Evolutionary conservation across 257 asterid genomes (phyloP), one percentile per base, ranked within the genome.

Genomic region (Solanum okadae): DNA sequence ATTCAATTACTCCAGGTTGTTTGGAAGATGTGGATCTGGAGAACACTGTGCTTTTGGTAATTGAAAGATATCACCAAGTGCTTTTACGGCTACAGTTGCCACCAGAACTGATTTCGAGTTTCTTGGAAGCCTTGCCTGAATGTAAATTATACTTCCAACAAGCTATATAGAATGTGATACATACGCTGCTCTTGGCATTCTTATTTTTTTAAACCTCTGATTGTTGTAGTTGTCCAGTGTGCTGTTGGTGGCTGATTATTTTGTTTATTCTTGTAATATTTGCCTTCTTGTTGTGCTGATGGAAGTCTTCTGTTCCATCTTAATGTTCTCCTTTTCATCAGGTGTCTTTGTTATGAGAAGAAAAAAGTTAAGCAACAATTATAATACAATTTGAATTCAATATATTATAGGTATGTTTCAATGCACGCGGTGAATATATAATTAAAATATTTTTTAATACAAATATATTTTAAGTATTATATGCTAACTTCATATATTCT

Each of bases 61-160:
- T 91, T 14, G 89, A 86, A 86, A 87, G 86, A 77, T 56, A 82
- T 77, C 89, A 86, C 29, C 72, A 68, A 46, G 75, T 59, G 23
- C 85, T 87, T 40, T 31, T 46, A 84, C 92, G 85, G 87, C 89
- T 86, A 65, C 89, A 86, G 63, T 49, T 71, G 11, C 77, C 89
- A 25, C 83, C 89, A 33, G 91, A 89, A 70, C 87, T 76, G 27
- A 72, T 90, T 63, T 87, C 89, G 37, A 86, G 27, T 61, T 90
- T 90, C 86, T 63, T 91, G 88, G 83, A 61, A 38, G 67, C 87
- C 87, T 90, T 91, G 77, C 93, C 93, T 5, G 90, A 91, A 87
- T 87, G 86, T 87, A 86, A 67, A 11, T 38, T 35, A 44, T 90
- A 82, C 87, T 87, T 91, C 87, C 87, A 83, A 44, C 89, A 88